Evolutionary conservation across 148 eudicot genomes (phyloP).

Genomic region (Silene latifolia): DNA sequence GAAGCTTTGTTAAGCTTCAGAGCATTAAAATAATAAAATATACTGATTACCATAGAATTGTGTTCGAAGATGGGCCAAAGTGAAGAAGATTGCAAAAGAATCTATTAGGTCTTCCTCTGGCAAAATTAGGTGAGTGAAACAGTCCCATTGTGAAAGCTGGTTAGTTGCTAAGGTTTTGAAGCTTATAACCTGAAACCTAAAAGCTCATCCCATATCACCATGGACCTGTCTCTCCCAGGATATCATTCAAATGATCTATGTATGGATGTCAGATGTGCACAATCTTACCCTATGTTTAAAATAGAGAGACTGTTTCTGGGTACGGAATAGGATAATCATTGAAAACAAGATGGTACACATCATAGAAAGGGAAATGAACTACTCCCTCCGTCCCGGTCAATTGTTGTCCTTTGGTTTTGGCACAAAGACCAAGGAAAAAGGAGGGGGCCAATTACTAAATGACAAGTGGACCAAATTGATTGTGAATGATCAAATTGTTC

Average conservation of each 20-base stretch:
- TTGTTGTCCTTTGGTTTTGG: no score
- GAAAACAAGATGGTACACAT: neutral
- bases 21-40: neutral
- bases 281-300: no score
- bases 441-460: no score
- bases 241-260: neutral
- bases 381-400: no score
- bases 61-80: neutral
- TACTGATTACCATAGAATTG: neutral
- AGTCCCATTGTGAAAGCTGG: neutral
- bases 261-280: no score
- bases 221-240: neutral
- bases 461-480: no score
- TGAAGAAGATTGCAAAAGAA: neutral
- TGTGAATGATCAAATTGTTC: no score
- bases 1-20: neutral
- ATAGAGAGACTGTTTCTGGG: neutral
- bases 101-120: slow-evolving; percentile 2
- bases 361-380: neutral
- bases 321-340: neutral
- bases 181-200: neutral
- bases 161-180: neutral
- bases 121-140: neutral
- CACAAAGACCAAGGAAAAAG: no score
- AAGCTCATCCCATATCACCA: neutral